Base-by-base conservation (phyloP, 208 protist genomes). In the Lotmaria passim region DNA sequence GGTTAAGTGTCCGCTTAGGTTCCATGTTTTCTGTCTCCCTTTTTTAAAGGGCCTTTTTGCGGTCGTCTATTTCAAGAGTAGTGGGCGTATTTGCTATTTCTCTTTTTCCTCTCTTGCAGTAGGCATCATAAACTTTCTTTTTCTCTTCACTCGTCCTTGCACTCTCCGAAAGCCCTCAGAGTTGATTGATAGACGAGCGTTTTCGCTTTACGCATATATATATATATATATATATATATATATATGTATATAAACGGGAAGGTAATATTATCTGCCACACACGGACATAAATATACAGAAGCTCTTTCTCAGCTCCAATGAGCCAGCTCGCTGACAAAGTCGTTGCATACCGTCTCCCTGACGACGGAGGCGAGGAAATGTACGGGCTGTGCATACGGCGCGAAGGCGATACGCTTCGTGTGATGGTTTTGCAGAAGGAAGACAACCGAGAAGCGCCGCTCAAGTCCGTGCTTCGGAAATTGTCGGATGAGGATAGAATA, bases 331-430 rank as follows among this genome's bases (percentile, higher is more conserved):
- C 70, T 17, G 62, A 76, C 59, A 58, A 65, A 31, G 55, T 70
- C n/a, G 67, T 78, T 3, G 72, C 72, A 24, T 78, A 72, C 44
- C 61, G 70, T 31, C 34, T 66, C 7, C 62, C 63, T 7, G 51
- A 76, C 11, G 56, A 69, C 7, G 70, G 30, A 15, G 31, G 51
- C 24, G 62, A 56, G 30, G 70, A 70, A 33, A 55, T 46, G 55
- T 76, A 70, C 30, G 70, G 70, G 15, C 19, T 76, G 7, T 76
- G 62, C 47, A 65, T 69, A 34, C 56, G 70, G 15, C 55, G 56
- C 24, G 62, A 76, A 36, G 62, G 61, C 15, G 57, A 69, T 5
- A 65, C 47, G 38, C 62, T 76, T 21, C 70, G 70, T 21, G 62
- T 76, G 34, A 70, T 76, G 26, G 21, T 60, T 19, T 41, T 76